Evolutionary conservation across 2,329 filamentous ascomycete species (phyloP).

Genomic region (Aspergillus quadrilineatus): DNA sequence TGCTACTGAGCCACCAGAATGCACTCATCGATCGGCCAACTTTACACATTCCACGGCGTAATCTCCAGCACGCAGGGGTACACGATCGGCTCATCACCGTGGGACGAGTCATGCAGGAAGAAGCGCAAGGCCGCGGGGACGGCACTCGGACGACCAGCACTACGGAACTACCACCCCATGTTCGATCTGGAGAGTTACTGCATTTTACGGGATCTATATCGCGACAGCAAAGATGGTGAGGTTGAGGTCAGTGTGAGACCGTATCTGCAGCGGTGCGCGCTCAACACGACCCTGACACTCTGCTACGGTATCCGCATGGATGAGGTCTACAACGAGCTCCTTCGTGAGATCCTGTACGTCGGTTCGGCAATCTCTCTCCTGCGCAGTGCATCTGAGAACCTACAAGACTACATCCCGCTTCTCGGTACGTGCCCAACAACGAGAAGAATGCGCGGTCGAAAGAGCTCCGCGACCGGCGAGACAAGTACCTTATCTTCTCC

Average conservation of each 20-base stretch:
- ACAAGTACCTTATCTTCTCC: slow-evolving; percentile 60
- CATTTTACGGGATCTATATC: slow-evolving; percentile 65
- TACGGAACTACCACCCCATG: slow-evolving; percentile 72
- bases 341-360: slow-evolving; percentile 69
- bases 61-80: slow-evolving; percentile 71
- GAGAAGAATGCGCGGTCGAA: slow-evolving; percentile 58
- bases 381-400: slow-evolving; percentile 71
- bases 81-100: slow-evolving; percentile 75
- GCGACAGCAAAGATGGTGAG: slow-evolving; percentile 59
- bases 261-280: slow-evolving; percentile 68
- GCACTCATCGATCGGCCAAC: slow-evolving; percentile 68
- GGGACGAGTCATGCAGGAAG: slow-evolving; percentile 72
- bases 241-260: slow-evolving; percentile 64
- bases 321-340: slow-evolving; percentile 62
- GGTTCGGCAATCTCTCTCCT: slow-evolving; percentile 70
- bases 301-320: slow-evolving; percentile 74
- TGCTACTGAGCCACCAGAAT: slow-evolving; percentile 72
- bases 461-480: slow-evolving; percentile 62
- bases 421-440: slow-evolving; percentile 59
- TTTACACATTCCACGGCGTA: slow-evolving; percentile 74
- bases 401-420: slow-evolving; percentile 73
- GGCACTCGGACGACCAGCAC: slow-evolving; percentile 67
- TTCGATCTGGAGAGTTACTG: slow-evolving; percentile 70
- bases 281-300: slow-evolving; percentile 70
- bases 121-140: slow-evolving; percentile 71